Conservation (phyloP, 352 stramenopile genomes). For the Globisporangium perplexum region DNA sequence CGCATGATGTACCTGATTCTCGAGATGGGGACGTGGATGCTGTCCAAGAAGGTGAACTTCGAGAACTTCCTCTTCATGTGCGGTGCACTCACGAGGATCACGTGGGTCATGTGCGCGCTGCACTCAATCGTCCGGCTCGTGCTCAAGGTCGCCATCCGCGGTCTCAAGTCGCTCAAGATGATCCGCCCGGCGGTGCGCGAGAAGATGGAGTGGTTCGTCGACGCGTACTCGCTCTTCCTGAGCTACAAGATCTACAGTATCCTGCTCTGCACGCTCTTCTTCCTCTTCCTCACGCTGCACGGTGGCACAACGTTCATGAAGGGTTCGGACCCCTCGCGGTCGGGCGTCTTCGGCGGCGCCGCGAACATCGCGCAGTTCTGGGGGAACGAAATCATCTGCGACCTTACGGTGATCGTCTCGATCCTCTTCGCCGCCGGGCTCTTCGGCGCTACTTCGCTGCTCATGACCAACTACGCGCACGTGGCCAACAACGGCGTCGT, state of each 20-base stretch:
- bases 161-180: background rate
- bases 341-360: slow-evolving; percentile 27
- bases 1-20: slow-evolving; percentile 37
- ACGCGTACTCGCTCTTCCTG: slow-evolving; percentile 30
- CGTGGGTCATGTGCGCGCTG: slow-evolving; percentile 44
- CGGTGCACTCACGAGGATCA: slow-evolving; percentile 31
- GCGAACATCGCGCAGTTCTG: slow-evolving; percentile 34
- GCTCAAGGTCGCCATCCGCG: slow-evolving; percentile 19
- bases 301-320: slow-evolving; percentile 37
- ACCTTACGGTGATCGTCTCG: slow-evolving; percentile 24
- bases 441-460: slow-evolving; percentile 13
- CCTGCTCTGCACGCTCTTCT: slow-evolving; percentile 17
- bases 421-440: background rate
- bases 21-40: slow-evolving; percentile 46
- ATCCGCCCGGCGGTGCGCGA: slow-evolving; percentile 11
- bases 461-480: slow-evolving; percentile 31
- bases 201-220: slow-evolving; percentile 35
- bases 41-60: slow-evolving; percentile 34
- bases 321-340: slow-evolving; percentile 6
- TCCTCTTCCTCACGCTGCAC: slow-evolving; percentile 22
- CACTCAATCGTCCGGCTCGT: slow-evolving; percentile 22
- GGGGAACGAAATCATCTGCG: slow-evolving; percentile 41
- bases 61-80: slow-evolving; percentile 19
- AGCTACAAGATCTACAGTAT: no score
- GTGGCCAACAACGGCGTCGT: slow-evolving; percentile 37